Percentiles rank a stretch among this genome's conserved stretches.
These are phyloP conservation scores for Tagetes patula DNA, from an alignment of 129 eudicot species.

Conservation along the genomic window DNA sequence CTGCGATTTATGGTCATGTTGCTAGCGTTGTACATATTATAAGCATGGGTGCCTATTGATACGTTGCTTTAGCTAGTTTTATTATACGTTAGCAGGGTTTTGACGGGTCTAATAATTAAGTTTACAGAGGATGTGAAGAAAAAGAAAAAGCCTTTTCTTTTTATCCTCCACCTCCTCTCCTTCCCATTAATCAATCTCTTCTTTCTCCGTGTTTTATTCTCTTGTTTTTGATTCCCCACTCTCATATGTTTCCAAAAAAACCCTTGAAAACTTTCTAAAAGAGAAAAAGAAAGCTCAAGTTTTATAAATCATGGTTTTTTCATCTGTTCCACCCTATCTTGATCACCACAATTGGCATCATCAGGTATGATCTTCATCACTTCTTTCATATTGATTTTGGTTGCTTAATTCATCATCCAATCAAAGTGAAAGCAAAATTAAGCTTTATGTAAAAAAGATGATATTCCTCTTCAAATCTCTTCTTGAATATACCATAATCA, in stretches of 20 bases:
- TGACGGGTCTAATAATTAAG: too few relatives aligned
- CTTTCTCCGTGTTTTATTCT: constrained; percentile 45
- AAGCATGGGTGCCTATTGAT: too few relatives aligned
- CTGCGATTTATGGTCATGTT: too few relatives aligned
- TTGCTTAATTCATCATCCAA: constrained; percentile 36
- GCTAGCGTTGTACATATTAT: too few relatives aligned
- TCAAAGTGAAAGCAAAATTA: constrained; percentile 26
- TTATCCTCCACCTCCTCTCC: constrained; percentile 38
- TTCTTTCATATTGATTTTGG: background rate
- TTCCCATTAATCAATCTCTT: constrained; percentile 43
- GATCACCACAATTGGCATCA: constrained; percentile 78
- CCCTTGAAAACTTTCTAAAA: constrained; percentile 55
- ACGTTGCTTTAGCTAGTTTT: too few relatives aligned
- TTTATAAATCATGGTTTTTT: constrained; percentile 58
- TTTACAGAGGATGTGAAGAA: too few relatives aligned
- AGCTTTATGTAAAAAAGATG: constrained; percentile 35
- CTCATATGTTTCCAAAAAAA: constrained; percentile 64
- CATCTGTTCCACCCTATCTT: constrained; percentile 64
- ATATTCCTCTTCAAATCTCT: constrained; percentile 46
- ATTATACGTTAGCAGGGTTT: too few relatives aligned
- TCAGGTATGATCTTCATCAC: constrained; percentile 46
- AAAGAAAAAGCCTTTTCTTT: constrained; percentile 38
- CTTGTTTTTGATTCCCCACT: constrained; percentile 55
- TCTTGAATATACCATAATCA: constrained; percentile 54
- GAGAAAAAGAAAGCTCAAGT: constrained; percentile 43